Percentiles rank a stretch among this genome's conserved stretches.
phyloP scores from a whole-genome alignment of 805 yeast species.

The Lipomyces yamanashiensis region DNA sequence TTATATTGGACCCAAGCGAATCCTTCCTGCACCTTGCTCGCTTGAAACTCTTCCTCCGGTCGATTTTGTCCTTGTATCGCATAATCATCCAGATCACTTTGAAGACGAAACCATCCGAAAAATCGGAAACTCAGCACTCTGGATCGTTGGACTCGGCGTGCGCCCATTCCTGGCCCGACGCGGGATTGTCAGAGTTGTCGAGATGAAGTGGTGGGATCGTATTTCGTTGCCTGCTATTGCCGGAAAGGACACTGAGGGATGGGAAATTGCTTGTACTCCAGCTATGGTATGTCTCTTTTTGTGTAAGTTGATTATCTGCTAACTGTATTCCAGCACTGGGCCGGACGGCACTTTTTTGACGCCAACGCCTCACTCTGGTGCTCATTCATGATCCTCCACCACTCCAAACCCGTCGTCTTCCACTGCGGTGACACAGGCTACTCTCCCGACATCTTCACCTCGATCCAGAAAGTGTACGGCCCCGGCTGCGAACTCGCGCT shows the following conservation, averaged over 20 bases:
- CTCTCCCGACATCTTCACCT: constrained; percentile 68
- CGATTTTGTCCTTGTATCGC: constrained; percentile 79
- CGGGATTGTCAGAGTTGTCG: constrained; percentile 67
- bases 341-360: constrained; percentile 81
- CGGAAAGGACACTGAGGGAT: constrained; percentile 51
- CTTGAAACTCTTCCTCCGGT: constrained; percentile 68
- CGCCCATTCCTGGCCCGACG: constrained; percentile 59
- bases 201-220: constrained; percentile 93
- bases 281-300: constrained; percentile 51
- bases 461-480: constrained; percentile 69
- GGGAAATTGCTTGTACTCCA: constrained; percentile 86
- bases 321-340: constrained; percentile 76
- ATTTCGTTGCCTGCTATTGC: constrained; percentile 48
- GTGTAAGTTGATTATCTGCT: neutral
- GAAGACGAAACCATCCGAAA: constrained; percentile 62
- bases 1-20: constrained; percentile 78
- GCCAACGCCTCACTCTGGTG: constrained; percentile 87
- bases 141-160: constrained; percentile 90
- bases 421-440: constrained; percentile 98
- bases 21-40: constrained; percentile 75
- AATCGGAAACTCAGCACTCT: constrained; percentile 65
- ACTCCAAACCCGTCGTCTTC: constrained; percentile 73
- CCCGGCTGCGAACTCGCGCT: constrained; percentile 64
- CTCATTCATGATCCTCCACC: constrained; percentile 71
- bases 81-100: constrained; percentile 94